A percentile compares a stretch with the other conserved stretches of the same genome.
Conservation (phyloP, 1,284 basidiomycete genomes). For the Malassezia obtusa region DNA sequence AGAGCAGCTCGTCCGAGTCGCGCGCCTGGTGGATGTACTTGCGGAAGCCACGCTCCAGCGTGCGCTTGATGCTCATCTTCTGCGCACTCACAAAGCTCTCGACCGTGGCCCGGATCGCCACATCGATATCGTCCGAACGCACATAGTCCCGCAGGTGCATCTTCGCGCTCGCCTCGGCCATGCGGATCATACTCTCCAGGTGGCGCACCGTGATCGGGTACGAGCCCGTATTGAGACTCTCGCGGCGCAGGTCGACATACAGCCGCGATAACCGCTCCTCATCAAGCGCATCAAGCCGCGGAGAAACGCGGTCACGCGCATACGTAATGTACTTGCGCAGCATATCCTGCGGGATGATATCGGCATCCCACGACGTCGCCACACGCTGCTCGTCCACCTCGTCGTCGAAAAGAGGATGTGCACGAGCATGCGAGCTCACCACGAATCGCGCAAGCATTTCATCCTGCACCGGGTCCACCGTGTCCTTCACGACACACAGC, state of each 20-base stretch:
- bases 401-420: slow-evolving; percentile 82
- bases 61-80: slow-evolving; percentile 97
- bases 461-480: slow-evolving; percentile 90
- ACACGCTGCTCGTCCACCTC: slow-evolving; percentile 77
- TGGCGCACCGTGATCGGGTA: slow-evolving; percentile 97
- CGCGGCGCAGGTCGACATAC: slow-evolving; percentile 90
- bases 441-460: slow-evolving; percentile 94
- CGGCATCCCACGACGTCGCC: slow-evolving; percentile 68
- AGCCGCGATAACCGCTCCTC: slow-evolving; percentile 89
- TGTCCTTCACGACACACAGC: slow-evolving; percentile 94
- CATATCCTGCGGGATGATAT: slow-evolving; percentile 84
- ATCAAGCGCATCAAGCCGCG: slow-evolving; percentile 87
- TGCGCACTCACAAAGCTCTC: slow-evolving; percentile 91
- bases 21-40: slow-evolving; percentile 90
- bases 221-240: slow-evolving; percentile 90
- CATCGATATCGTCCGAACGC: slow-evolving; percentile 86
- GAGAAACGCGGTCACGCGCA: slow-evolving; percentile 79
- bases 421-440: slow-evolving; percentile 84
- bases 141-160: slow-evolving; percentile 97
- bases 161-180: slow-evolving; percentile 96
- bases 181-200: slow-evolving; percentile 96
- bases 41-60: slow-evolving; percentile 78
- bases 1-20: slow-evolving; percentile 84
- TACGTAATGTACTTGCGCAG: slow-evolving; percentile 99
- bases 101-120: slow-evolving; percentile 90